A percentile compares a stretch with the other conserved stretches of the same genome.
Evolutionary conservation across 2,329 filamentous ascomycete species (phyloP).

Genomic region (Colletotrichum sp.): DNA sequence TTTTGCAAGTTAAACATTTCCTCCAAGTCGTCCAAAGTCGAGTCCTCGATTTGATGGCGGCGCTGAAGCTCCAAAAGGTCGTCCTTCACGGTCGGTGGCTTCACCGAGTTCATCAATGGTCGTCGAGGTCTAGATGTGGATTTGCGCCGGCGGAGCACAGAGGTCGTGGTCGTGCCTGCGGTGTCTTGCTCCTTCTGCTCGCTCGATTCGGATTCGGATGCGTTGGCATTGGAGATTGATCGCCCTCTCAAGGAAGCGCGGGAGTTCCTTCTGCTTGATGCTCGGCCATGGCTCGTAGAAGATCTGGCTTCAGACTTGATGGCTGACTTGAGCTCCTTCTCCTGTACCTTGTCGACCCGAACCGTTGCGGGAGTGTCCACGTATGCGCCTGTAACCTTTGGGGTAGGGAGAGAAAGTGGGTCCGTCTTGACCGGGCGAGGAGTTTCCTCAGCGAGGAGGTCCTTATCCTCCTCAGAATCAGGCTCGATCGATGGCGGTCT

Average conservation of each 20-base stretch:
- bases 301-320: neutral
- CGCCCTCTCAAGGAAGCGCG: neutral
- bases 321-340: constrained; percentile 27
- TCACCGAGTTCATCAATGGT: constrained; percentile 59
- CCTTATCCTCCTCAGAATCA: constrained; percentile 33
- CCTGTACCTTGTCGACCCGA: constrained; percentile 39
- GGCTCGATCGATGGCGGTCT: constrained; percentile 53
- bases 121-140: constrained; percentile 49
- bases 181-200: neutral
- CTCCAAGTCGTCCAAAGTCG: constrained; percentile 63
- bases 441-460: constrained; percentile 46
- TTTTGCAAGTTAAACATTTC: constrained; percentile 42
- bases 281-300: neutral
- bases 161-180: constrained; percentile 21
- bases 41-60: constrained; percentile 61
- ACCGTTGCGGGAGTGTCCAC: constrained; percentile 60
- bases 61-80: constrained; percentile 60
- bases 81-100: constrained; percentile 58
- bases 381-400: constrained; percentile 59
- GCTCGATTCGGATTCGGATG: neutral
- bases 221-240: neutral
- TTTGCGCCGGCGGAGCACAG: constrained; percentile 28
- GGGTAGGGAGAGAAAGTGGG: constrained; percentile 55
- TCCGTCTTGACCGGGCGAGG: constrained; percentile 51
- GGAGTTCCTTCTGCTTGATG: constrained; percentile 5